Evolutionary conservation across 257 asterid genomes (phyloP).

Genomic region (Salvia splendens): DNA sequence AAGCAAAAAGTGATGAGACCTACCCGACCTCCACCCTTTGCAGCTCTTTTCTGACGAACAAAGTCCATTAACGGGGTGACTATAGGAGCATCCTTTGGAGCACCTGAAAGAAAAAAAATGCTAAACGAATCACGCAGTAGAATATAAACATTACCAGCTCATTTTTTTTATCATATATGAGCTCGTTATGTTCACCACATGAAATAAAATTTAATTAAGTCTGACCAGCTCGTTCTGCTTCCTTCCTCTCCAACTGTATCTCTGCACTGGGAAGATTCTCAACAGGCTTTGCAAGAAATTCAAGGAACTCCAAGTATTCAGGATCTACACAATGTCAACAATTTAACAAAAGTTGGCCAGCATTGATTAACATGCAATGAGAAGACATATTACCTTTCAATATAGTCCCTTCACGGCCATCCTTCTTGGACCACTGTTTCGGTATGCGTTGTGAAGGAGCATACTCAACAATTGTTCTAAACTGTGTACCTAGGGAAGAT

Average conservation of each 20-base stretch:
- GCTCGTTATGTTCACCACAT: constrained; percentile 26
- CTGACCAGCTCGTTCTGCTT: constrained; percentile 97
- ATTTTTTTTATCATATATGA: constrained; percentile 26
- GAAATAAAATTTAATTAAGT: constrained; percentile 25
- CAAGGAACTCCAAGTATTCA: constrained; percentile 99
- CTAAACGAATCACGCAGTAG: constrained; percentile 28
- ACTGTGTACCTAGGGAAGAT: constrained; percentile 75
- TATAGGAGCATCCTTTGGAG: constrained; percentile 71
- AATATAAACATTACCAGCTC: constrained; percentile 14
- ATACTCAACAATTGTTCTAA: constrained; percentile 83
- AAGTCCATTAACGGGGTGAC: constrained; percentile 94
- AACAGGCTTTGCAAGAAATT: constrained; percentile 80
- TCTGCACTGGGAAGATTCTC: constrained; percentile 99
- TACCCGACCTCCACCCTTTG: constrained; percentile 87
- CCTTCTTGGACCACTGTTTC: constrained; percentile 83
- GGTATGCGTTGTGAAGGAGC: constrained; percentile 98
- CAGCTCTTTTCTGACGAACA: constrained; percentile 96
- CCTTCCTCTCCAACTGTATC: constrained; percentile 95
- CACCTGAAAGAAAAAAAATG: constrained; percentile 53
- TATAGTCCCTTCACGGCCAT: constrained; percentile 94
- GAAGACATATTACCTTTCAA: constrained; percentile 65
- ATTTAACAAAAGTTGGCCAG: constrained; percentile 38
- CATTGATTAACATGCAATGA: constrained; percentile 32
- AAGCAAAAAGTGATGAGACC: constrained; percentile 45
- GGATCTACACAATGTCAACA: constrained; percentile 72